A percentile compares a stretch with the other conserved stretches of the same genome.
phyloP scores from a whole-genome alignment of 2,329 filamentous ascomycete species.

The Aspergillus intermedius region DNA sequence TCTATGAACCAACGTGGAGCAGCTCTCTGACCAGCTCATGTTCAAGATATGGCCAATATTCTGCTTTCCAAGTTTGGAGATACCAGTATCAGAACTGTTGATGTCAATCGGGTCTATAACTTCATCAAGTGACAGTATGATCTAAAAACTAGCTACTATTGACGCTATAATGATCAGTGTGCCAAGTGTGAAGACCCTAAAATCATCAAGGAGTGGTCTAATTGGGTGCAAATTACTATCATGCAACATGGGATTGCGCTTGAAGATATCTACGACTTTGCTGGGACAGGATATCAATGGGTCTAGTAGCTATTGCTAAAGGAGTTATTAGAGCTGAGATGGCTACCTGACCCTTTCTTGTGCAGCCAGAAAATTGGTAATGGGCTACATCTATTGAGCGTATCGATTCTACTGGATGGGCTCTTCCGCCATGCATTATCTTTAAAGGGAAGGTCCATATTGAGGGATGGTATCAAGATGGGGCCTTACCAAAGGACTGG shows the following conservation, averaged over 20 bases:
- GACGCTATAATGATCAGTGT: not conserved
- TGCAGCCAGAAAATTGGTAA: constrained; percentile 12
- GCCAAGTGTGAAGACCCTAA: not conserved
- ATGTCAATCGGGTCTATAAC: constrained; percentile 2
- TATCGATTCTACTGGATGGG: constrained; percentile 4
- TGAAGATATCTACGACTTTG: constrained; percentile 17
- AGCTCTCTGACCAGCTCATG: not conserved
- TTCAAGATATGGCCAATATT: not conserved
- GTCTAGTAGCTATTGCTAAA: constrained; percentile 5
- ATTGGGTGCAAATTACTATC: not conserved
- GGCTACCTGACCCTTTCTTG: constrained; percentile 5
- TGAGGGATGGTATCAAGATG: constrained; percentile 1
- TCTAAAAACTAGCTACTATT: not conserved
- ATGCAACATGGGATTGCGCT: constrained; percentile 4
- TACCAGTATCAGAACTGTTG: too few species aligned
- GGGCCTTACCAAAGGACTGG: not conserved
- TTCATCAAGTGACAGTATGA: constrained; percentile 4
- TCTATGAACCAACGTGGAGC: not conserved
- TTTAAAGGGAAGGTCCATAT: not conserved
- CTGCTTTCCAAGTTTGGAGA: too few species aligned
- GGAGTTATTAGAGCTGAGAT: not conserved
- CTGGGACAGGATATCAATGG: constrained; percentile 15
- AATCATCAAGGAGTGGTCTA: constrained; percentile 2
- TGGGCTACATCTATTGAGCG: constrained; percentile 12
- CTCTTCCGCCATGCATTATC: not conserved